A percentile compares a stretch with the other conserved stretches of the same genome.
These are phyloP conservation scores for Phylloporus sp. DNA, from an alignment of 1,284 basidiomycete species.

Conservation along the genomic window DNA sequence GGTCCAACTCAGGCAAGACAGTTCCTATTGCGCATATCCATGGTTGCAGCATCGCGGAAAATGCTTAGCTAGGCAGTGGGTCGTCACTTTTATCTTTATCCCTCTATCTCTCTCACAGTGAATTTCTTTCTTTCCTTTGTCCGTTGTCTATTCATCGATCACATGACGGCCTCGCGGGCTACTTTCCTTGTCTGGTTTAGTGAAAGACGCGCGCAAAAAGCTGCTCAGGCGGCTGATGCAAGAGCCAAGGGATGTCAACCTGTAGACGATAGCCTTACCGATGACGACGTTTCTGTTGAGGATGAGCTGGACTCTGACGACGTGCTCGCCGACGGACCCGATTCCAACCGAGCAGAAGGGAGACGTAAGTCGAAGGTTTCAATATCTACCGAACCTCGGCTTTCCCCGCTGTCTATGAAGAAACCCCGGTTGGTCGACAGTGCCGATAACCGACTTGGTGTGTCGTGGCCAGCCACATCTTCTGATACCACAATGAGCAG, in stretches of 20 bases:
- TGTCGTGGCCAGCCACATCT: constrained; percentile 26
- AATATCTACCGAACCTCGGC: constrained; percentile 24
- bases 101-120: constrained; percentile 13
- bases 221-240: constrained; percentile 35
- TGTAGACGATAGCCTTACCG: constrained; percentile 32
- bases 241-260: constrained; percentile 33
- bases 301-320: constrained; percentile 51
- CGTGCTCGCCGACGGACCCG: constrained; percentile 27
- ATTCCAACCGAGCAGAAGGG: constrained; percentile 31
- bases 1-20: constrained; percentile 77
- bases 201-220: constrained; percentile 54
- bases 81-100: constrained; percentile 25
- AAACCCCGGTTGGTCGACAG: constrained; percentile 25
- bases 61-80: constrained; percentile 68
- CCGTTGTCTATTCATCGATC: constrained; percentile 10
- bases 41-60: constrained; percentile 78
- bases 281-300: constrained; percentile 35
- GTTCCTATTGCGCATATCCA: constrained; percentile 74
- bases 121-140: constrained; percentile 1
- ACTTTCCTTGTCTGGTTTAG: constrained; percentile 35
- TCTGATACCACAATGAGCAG: constrained; percentile 19
- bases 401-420: constrained; percentile 27
- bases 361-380: constrained; percentile 33
- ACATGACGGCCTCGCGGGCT: not conserved
- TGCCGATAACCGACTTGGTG: constrained; percentile 24